Evolutionary conservation across 2,329 filamentous ascomycete genomes (phyloP).

Genomic region (Phialophora chinensis): DNA sequence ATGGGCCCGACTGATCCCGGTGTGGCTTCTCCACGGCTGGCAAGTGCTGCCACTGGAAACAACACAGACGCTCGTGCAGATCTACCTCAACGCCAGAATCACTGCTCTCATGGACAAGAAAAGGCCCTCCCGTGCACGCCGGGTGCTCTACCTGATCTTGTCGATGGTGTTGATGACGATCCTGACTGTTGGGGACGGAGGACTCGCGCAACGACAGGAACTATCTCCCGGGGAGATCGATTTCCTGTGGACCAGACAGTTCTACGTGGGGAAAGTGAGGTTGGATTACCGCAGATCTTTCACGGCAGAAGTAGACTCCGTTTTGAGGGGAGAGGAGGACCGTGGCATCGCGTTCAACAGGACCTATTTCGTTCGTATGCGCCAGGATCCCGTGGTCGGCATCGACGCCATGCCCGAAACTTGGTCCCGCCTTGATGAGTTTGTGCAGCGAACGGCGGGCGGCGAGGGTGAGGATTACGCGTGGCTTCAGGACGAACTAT

Average conservation of each 20-base stretch:
- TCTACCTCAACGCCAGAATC: not conserved
- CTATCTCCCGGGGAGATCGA: not conserved
- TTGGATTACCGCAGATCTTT: not conserved
- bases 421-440: not conserved
- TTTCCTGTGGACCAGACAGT: not conserved
- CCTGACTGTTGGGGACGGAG: not conserved
- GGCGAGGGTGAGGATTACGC: not conserved
- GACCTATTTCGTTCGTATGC: not conserved
- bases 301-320: not conserved
- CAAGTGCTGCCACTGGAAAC: not conserved
- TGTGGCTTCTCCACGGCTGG: not conserved
- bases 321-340: not conserved
- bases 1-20: not conserved
- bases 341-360: not conserved
- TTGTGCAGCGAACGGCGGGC: not conserved
- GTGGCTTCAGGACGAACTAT: not conserved
- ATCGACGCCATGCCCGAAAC: not conserved
- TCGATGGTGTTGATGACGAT: not conserved
- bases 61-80: not conserved
- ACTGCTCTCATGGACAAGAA: not conserved
- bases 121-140: not conserved
- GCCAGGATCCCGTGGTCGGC: not conserved
- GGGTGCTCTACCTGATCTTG: slow-evolving; percentile 1
- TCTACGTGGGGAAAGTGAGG: not conserved
- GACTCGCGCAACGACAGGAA: not conserved